A percentile compares a stretch with the other conserved stretches of the same genome.
Conservation (phyloP, 768 basidiomycete species). For the Suillus spraguei region DNA sequence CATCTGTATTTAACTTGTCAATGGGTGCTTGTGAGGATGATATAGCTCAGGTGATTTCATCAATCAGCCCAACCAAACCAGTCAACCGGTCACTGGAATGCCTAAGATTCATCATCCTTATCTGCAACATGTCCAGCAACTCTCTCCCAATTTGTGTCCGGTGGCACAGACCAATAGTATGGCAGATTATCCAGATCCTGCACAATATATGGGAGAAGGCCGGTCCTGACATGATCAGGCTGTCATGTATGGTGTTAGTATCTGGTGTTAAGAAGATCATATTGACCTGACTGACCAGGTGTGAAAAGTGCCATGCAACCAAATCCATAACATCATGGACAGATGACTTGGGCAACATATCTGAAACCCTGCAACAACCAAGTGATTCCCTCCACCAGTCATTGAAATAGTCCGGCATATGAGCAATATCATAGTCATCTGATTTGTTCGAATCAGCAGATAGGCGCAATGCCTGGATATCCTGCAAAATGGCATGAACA, state of each 20-base stretch:
- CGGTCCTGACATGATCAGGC: not conserved
- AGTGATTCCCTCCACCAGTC: not conserved
- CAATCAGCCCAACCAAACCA: not conserved
- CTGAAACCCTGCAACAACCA: not conserved
- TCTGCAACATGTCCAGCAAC: too few species aligned
- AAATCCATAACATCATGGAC: constrained; percentile 1
- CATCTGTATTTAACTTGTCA: not conserved
- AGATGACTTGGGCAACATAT: not conserved
- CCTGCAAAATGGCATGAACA: not conserved
- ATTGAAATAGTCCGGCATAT: not conserved
- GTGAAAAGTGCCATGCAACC: not conserved
- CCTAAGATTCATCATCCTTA: not conserved
- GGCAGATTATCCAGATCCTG: not conserved
- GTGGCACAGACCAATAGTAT: too few species aligned
- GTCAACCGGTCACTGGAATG: not conserved
- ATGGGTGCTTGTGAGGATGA: not conserved
- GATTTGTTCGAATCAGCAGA: not conserved
- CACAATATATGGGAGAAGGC: not conserved
- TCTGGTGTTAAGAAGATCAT: not conserved
- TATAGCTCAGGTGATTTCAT: not conserved
- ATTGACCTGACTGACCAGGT: not conserved
- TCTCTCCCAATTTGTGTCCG: too few species aligned
- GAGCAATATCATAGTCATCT: not conserved
- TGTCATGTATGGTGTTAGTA: not conserved
- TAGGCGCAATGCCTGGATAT: not conserved